phyloP scores from a whole-genome alignment of 352 stramenopile genomes.

The Blastocystis sp. region DNA sequence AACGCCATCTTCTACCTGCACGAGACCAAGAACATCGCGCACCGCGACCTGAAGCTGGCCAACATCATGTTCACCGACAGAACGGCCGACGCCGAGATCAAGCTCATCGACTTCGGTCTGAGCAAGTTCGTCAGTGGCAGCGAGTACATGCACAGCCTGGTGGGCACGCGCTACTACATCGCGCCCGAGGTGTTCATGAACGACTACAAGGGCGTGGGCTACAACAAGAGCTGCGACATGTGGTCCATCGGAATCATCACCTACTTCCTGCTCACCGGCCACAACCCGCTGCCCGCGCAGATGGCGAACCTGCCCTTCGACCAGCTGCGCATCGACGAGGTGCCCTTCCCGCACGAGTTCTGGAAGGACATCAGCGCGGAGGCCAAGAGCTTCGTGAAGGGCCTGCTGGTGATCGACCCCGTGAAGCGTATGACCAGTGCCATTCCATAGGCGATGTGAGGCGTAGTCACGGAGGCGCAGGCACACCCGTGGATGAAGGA shows the following conservation, averaged over 20 bases:
- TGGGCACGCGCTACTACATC: slow-evolving; percentile 86
- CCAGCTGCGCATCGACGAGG: slow-evolving; percentile 27
- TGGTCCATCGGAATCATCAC: slow-evolving; percentile 89
- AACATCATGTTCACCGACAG: slow-evolving; percentile 77
- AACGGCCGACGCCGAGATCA: slow-evolving; percentile 68
- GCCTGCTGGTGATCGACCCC: slow-evolving; percentile 45
- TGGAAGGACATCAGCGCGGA: slow-evolving; percentile 42
- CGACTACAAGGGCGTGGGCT: slow-evolving; percentile 79
- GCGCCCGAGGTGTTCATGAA: slow-evolving; percentile 80
- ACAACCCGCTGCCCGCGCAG: slow-evolving; percentile 45
- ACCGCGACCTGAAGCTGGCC: slow-evolving; percentile 75
- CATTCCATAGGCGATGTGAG: neutral
- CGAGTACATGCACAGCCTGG: slow-evolving; percentile 74
- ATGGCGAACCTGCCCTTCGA: slow-evolving; percentile 62
- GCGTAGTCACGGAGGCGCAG: slow-evolving; percentile 49
- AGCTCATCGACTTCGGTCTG: slow-evolving; percentile 85
- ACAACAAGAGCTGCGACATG: slow-evolving; percentile 84
- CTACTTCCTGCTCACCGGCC: slow-evolving; percentile 72
- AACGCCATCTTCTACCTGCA: slow-evolving; percentile 67
- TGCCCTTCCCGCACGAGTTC: slow-evolving; percentile 51
- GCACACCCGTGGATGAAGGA: slow-evolving; percentile 50
- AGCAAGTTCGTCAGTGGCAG: slow-evolving; percentile 85
- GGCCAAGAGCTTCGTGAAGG: slow-evolving; percentile 55
- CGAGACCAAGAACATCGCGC: slow-evolving; percentile 66
- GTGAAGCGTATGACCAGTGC: slow-evolving; percentile 61